Base-by-base conservation (phyloP, 805 yeast genomes). In the Candida pini region DNA sequence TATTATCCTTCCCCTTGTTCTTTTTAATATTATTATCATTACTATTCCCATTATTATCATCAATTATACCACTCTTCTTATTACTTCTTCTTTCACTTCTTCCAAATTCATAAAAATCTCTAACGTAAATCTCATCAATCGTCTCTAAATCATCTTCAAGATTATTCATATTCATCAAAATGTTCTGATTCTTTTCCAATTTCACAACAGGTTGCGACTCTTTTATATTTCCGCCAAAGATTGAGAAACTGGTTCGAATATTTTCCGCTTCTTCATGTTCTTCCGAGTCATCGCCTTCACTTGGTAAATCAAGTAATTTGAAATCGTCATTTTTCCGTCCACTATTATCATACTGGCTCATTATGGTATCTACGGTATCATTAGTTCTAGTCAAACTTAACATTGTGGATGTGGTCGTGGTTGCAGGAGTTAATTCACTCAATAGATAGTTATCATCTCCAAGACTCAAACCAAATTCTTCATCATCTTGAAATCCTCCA, bases 321-420 rank as follows among this genome's bases (percentile, higher is more conserved):
- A 32, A 26, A 3, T 26, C 29, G 20, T 26, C 20, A 16, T n/a
- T 26, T n/a, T n/a, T n/a, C n/a, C n/a, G 18, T 29, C 8, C n/a
- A n/a, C 15, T 16, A 29, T n/a, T n/a, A 14, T 21, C 5, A 23
- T n/a, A 9, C 22, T 24, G 20, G 54, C 49, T 16, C 40, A 39
- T 22, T 47, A 32, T n/a, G 15, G 56, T 44, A 23, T 53, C 58
- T 14, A 49, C 24, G 2, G 58, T 53, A 18, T 54, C 59, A 38
- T 51, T 54, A 2, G 59, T 54, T 28, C 45, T 48, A 10, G 44
- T 50, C 18, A 52, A 44, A 12, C 31, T 27, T 13, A 33, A 22
- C 27, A 49, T 40, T 12, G 53, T 48, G 7, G 29, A 18, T 4
- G 32, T 25, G 10, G 31, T 18, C 4, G 35, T 32, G 6, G 30